A percentile compares a stretch with the other conserved stretches of the same genome.
These are phyloP conservation scores for Moesziomyces globuligerus DNA, from an alignment of 1,284 basidiomycete genomes.

Conservation along the genomic window DNA sequence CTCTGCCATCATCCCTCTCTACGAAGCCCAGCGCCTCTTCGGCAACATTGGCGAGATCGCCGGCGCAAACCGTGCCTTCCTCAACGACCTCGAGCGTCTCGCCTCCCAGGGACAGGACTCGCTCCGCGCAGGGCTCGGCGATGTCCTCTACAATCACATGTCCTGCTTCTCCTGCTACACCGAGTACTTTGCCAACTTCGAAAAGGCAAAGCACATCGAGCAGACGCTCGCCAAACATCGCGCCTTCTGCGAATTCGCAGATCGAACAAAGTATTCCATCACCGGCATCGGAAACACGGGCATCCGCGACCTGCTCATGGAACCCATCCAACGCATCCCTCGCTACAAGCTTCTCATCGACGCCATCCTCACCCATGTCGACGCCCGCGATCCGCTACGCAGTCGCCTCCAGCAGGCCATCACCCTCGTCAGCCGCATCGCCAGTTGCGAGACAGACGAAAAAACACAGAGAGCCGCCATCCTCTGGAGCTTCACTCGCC, in stretches of 20 bases:
- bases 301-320: conserved; percentile 92
- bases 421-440: conserved; percentile 87
- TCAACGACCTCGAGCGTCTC: conserved; percentile 79
- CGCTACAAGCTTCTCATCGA: conserved; percentile 93
- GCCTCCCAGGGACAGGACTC: conserved; percentile 70
- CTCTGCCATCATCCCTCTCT: conserved; percentile 84
- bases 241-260: conserved; percentile 78
- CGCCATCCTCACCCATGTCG: conserved; percentile 58
- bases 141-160: conserved; percentile 76
- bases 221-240: conserved; percentile 82
- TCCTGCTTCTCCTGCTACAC: conserved; percentile 83
- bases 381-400: conserved; percentile 70
- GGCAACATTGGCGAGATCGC: conserved; percentile 90
- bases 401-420: conserved; percentile 79
- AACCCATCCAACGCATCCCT: conserved; percentile 98
- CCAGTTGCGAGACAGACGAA: conserved; percentile 89
- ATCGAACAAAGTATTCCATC: conserved; percentile 84
- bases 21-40: conserved; percentile 91
- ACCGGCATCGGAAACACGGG: conserved; percentile 79
- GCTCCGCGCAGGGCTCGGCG: conserved; percentile 77
- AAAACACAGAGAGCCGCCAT: conserved; percentile 88
- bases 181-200: conserved; percentile 88
- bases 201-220: conserved; percentile 90
- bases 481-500: conserved; percentile 84
- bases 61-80: conserved; percentile 85